These are phyloP conservation scores for Arthromyces matolae DNA, from an alignment of 768 basidiomycete genomes.

Conservation along the genomic window DNA sequence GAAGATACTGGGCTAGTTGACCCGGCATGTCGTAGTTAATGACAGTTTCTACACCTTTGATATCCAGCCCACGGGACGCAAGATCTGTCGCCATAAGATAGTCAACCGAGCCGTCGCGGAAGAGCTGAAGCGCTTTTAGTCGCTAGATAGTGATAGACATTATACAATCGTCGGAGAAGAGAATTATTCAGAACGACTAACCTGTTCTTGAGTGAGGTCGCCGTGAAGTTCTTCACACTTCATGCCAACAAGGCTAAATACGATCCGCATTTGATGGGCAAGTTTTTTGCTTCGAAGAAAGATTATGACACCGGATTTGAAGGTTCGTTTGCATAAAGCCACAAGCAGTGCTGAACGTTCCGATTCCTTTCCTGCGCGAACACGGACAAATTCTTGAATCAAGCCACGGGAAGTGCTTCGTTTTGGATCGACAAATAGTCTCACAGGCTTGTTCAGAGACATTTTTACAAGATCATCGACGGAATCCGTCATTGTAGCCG, in stretches of 20 bases:
- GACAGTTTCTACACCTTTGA: conserved; percentile 95
- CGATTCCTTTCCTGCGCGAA: conserved; percentile 72
- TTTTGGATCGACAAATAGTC: conserved; percentile 95
- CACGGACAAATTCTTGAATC: conserved; percentile 92
- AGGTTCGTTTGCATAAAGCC: conserved; percentile 83
- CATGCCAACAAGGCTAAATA: conserved; percentile 87
- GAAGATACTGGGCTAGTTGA: conserved; percentile 89
- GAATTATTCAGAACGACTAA: conserved; percentile 23
- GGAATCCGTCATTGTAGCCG: conserved; percentile 97
- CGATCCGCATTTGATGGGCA: conserved; percentile 93
- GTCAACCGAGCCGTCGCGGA: conserved; percentile 85
- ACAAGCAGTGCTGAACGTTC: conserved; percentile 76
- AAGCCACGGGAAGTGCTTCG: conserved; percentile 81
- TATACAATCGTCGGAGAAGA: not conserved
- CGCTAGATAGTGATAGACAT: conserved; percentile 51
- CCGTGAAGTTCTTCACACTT: conserved; percentile 93
- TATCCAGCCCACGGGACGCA: conserved; percentile 92
- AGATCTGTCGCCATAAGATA: conserved; percentile 96
- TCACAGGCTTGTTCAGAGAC: conserved; percentile 88
- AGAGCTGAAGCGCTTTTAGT: conserved; percentile 77
- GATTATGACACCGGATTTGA: conserved; percentile 80
- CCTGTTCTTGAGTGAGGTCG: conserved; percentile 94
- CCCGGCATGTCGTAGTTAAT: conserved; percentile 99
- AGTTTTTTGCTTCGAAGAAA: conserved; percentile 97
- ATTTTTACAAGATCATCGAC: conserved; percentile 92